Percentiles rank a stretch among this genome's conserved stretches.
Evolutionary conservation across 2,329 filamentous ascomycete genomes (phyloP).

Genomic region (Fusarium haematococcum): DNA sequence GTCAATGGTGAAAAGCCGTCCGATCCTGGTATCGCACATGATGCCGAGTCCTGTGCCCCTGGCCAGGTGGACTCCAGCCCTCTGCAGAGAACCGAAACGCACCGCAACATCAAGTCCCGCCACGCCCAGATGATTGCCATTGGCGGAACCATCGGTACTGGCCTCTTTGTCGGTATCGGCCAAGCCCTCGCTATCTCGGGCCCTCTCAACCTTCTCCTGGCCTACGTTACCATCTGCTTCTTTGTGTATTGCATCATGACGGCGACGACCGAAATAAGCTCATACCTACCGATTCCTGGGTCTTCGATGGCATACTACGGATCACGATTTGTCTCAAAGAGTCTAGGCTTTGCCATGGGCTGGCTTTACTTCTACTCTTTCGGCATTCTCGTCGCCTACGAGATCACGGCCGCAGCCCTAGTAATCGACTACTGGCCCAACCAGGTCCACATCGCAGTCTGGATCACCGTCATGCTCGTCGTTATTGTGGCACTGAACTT

Average conservation of each 20-base stretch:
- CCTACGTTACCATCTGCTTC: neutral
- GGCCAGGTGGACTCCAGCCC: too few relatives aligned
- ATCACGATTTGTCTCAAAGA: neutral
- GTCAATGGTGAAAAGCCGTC: too few relatives aligned
- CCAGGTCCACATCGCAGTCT: neutral
- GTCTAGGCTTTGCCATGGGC: neutral
- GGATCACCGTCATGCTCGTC: neutral
- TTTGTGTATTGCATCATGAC: neutral
- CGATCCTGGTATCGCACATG: too few relatives aligned
- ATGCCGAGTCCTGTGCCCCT: too few relatives aligned
- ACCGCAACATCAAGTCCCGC: slow-evolving; percentile 19
- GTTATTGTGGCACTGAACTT: neutral
- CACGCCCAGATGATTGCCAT: slow-evolving; percentile 3
- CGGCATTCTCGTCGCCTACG: neutral
- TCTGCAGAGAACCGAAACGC: neutral
- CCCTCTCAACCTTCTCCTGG: neutral
- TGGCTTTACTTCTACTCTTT: neutral
- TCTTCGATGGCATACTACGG: slow-evolving; percentile 51
- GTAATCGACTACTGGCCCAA: neutral
- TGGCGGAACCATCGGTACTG: slow-evolving; percentile 13
- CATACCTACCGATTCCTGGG: slow-evolving; percentile 56
- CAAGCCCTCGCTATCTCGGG: neutral
- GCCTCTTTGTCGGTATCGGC: neutral
- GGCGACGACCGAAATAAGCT: slow-evolving; percentile 59
- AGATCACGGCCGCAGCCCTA: neutral